Evolutionary conservation across 129 eudicot genomes (phyloP).

Genomic region (Artemisia argyi): DNA sequence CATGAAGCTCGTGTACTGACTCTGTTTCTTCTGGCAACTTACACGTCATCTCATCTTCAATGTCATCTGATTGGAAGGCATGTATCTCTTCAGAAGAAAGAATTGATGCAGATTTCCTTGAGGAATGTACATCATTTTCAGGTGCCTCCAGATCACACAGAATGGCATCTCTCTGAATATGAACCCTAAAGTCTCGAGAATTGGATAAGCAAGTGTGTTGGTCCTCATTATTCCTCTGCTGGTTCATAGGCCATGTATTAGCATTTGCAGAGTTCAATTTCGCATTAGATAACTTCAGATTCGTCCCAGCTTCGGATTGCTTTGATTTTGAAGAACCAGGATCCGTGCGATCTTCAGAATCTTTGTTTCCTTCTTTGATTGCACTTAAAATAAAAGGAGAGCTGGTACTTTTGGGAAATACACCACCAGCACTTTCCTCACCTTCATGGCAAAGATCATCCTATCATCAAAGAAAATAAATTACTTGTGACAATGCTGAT

Average conservation of each 20-base stretch:
- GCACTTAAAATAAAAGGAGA: slow-evolving; percentile 27
- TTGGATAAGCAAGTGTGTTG: slow-evolving; percentile 42
- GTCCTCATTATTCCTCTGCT: slow-evolving; percentile 54
- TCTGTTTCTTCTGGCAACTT: slow-evolving; percentile 30
- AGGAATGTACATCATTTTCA: slow-evolving; percentile 26
- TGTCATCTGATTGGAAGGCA: slow-evolving; percentile 26
- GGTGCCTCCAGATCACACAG: slow-evolving; percentile 20
- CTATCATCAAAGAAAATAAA: slow-evolving; percentile 41
- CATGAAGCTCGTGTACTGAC: slow-evolving; percentile 30
- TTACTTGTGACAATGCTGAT: background rate
- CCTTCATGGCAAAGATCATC: slow-evolving; percentile 38
- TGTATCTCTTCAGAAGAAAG: slow-evolving; percentile 25
- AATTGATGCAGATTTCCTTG: slow-evolving; percentile 18
- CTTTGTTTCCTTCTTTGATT: slow-evolving; percentile 26
- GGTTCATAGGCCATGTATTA: slow-evolving; percentile 57
- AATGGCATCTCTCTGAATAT: slow-evolving; percentile 25
- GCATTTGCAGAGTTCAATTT: slow-evolving; percentile 28
- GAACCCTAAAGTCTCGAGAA: slow-evolving; percentile 38
- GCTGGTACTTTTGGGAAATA: slow-evolving; percentile 16
- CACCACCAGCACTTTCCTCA: slow-evolving; percentile 27
- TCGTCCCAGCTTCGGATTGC: slow-evolving; percentile 20
- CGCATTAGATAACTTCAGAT: slow-evolving; percentile 18
- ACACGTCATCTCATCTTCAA: slow-evolving; percentile 24
- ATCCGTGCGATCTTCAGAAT: slow-evolving; percentile 30
- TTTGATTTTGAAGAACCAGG: slow-evolving; percentile 20